phyloP scores from a whole-genome alignment of 2,329 filamentous ascomycete genomes.

The Sphaerulina musiva region DNA sequence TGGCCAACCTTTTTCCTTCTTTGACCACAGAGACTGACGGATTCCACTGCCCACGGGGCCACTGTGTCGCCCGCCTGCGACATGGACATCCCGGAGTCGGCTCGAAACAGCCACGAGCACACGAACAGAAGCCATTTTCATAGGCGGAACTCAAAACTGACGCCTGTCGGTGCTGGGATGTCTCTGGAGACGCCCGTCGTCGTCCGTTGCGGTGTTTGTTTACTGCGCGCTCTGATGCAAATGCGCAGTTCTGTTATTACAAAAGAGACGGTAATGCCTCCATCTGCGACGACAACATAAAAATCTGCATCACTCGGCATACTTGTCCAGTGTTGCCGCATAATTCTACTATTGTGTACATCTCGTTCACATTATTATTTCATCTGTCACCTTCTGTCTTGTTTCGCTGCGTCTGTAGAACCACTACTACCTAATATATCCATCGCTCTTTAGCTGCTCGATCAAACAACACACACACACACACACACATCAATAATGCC shows the following conservation, averaged over 20 bases:
- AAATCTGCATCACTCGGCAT: neutral
- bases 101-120: neutral
- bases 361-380: neutral
- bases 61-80: too few species aligned
- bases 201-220: neutral
- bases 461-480: neutral
- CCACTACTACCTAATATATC: neutral
- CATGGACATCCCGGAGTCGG: constrained; percentile 3
- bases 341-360: neutral
- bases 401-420: too few species aligned
- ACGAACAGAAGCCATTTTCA: neutral
- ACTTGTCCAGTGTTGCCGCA: neutral
- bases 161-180: constrained; percentile 1
- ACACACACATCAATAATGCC: neutral
- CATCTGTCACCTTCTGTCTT: neutral
- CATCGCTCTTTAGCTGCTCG: neutral
- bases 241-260: too few species aligned
- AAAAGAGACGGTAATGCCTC: neutral
- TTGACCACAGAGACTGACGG: too few species aligned
- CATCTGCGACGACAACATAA: neutral
- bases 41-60: too few species aligned
- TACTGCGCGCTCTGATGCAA: constrained; percentile 2
- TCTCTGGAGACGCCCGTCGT: neutral
- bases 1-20: too few species aligned
- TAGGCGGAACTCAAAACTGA: constrained; percentile 1